A percentile compares a stretch with the other conserved stretches of the same genome.
Conservation (phyloP, 202 grass and related monocot species). For the Dendrocalamus latiflorus region DNA sequence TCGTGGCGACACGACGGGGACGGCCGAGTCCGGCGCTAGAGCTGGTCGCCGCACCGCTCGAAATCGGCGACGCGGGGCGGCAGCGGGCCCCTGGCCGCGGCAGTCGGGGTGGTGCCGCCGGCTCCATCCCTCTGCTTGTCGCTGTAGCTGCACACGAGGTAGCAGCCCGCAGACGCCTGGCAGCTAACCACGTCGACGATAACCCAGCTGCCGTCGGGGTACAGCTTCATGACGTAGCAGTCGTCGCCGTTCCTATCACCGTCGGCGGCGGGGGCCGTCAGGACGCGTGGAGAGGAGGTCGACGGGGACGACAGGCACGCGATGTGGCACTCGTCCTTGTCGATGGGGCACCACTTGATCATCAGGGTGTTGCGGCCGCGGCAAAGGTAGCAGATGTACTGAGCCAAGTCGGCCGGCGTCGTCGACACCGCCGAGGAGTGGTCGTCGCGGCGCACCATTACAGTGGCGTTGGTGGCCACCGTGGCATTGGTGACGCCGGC, state of each 20-base stretch:
- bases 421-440: neutral
- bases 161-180: slow-evolving; percentile 12
- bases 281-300: no score
- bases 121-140: neutral
- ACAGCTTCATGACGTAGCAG: slow-evolving; percentile 44
- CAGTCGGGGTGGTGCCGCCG: neutral
- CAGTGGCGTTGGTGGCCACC: neutral
- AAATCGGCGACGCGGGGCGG: neutral
- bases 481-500: neutral
- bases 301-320: slow-evolving; percentile 6
- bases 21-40: neutral
- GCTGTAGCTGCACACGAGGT: slow-evolving; percentile 20
- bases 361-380: slow-evolving; percentile 4
- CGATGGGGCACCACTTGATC: slow-evolving; percentile 21
- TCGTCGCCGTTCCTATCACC: neutral
- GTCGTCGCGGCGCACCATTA: neutral
- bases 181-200: slow-evolving; percentile 30
- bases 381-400: slow-evolving; percentile 46
- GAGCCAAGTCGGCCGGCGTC: neutral
- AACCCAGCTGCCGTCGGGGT: slow-evolving; percentile 30
- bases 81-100: neutral
- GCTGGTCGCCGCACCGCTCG: slow-evolving; percentile 29
- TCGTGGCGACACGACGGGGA: neutral
- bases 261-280: neutral
- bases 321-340: slow-evolving; percentile 27